Evolutionary conservation across 2,329 filamentous ascomycete species (phyloP).

Genomic region (Talaromyces marneffei): DNA sequence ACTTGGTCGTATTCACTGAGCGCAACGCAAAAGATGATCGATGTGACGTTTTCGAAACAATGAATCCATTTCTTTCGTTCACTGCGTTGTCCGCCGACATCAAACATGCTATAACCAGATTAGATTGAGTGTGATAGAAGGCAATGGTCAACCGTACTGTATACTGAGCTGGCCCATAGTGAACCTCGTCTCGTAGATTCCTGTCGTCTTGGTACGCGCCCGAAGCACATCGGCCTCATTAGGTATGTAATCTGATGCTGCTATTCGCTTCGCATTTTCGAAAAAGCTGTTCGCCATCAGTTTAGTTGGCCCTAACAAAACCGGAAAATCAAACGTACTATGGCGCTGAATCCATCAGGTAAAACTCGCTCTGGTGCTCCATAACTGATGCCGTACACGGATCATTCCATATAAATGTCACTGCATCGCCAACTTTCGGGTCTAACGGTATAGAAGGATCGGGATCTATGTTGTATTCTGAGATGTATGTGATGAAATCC

Average conservation of each 20-base stretch:
- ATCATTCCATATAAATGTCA: constrained; percentile 85
- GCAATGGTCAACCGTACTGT: constrained; percentile 62
- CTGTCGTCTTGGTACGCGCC: constrained; percentile 94
- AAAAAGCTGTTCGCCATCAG: constrained; percentile 67
- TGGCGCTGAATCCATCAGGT: constrained; percentile 97
- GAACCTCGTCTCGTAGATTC: constrained; percentile 98
- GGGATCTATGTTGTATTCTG: constrained; percentile 83
- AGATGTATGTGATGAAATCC: constrained; percentile 70
- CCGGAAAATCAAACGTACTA: constrained; percentile 60
- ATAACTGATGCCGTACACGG: constrained; percentile 74
- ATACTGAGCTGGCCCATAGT: constrained; percentile 98
- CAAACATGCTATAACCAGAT: constrained; percentile 79
- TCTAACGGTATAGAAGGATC: constrained; percentile 84
- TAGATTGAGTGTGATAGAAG: background rate
- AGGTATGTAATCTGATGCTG: constrained; percentile 77
- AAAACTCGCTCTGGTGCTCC: constrained; percentile 95
- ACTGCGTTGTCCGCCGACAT: constrained; percentile 93
- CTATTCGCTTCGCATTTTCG: constrained; percentile 82
- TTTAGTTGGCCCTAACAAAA: background rate
- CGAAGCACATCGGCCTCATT: constrained; percentile 92
- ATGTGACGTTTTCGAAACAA: constrained; percentile 99
- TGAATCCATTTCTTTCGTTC: constrained; percentile 99
- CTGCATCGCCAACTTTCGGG: constrained; percentile 70
- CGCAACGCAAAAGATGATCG: constrained; percentile 98
- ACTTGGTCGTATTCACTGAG: constrained; percentile 98